Evolutionary conservation across 345 rosid genomes (phyloP).

Genomic region (Pugionium dolabratum): DNA sequence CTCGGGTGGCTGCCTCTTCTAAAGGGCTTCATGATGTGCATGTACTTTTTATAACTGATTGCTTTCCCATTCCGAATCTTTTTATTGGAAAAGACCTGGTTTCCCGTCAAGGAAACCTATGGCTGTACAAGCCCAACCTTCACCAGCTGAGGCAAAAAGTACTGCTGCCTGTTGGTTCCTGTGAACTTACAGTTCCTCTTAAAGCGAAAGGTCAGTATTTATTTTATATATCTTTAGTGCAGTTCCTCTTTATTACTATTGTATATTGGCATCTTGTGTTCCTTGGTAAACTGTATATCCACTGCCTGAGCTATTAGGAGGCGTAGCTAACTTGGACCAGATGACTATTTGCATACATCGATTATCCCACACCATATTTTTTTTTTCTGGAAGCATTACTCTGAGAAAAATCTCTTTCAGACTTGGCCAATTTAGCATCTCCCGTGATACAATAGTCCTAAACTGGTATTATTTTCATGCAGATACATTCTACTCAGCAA

Average conservation of each 20-base stretch:
- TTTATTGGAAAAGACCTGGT: conserved; percentile 76
- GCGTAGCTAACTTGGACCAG: neutral
- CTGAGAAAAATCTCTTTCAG: neutral
- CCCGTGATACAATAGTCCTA: conserved; percentile 3
- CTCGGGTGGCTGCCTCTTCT: conserved; percentile 71
- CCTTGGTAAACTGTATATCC: conserved; percentile 8
- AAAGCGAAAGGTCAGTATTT: conserved; percentile 67
- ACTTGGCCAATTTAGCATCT: conserved; percentile 1
- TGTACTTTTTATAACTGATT: conserved; percentile 65
- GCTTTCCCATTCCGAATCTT: conserved; percentile 80
- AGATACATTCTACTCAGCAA: conserved; percentile 67
- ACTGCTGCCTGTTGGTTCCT: conserved; percentile 75
- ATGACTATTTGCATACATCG: neutral
- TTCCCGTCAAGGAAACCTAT: conserved; percentile 54
- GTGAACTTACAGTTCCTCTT: conserved; percentile 86
- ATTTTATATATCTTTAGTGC: conserved; percentile 7
- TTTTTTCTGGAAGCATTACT: conserved; percentile 6
- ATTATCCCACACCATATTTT: neutral
- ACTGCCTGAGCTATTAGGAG: conserved; percentile 9
- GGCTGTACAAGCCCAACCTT: conserved; percentile 77
- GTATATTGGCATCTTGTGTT: conserved; percentile 5
- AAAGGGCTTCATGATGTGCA: conserved; percentile 72
- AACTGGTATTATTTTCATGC: conserved; percentile 32
- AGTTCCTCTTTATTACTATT: neutral
- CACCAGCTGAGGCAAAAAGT: conserved; percentile 54